Conservation (phyloP, 345 rosid genomes). For the Brassica napus region DNA sequence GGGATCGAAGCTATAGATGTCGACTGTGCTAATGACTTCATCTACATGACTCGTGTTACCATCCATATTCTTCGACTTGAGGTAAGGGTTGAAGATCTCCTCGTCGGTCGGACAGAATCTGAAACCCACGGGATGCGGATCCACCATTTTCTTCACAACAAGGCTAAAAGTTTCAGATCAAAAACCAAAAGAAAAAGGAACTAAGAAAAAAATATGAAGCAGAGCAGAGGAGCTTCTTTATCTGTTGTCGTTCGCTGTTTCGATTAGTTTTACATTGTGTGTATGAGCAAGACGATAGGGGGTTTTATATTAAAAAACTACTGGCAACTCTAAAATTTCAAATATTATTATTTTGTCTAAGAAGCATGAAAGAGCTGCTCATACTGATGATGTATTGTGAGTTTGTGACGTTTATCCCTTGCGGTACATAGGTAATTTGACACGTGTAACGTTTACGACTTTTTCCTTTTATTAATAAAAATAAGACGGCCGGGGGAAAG, state of each 20-base stretch:
- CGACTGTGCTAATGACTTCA: constrained; percentile 39
- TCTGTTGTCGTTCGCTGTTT: background rate
- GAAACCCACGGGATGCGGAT: constrained; percentile 28
- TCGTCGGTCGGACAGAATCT: constrained; percentile 53
- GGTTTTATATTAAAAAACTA: background rate
- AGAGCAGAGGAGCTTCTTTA: background rate
- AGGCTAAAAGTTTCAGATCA: background rate
- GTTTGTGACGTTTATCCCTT: background rate
- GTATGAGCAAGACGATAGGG: background rate
- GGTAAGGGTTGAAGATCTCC: constrained; percentile 42
- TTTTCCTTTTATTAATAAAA: background rate
- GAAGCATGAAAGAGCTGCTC: no score
- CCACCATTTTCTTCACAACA: background rate
- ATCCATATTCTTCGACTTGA: constrained; percentile 38
- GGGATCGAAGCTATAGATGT: constrained; percentile 50
- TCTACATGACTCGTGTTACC: constrained; percentile 8
- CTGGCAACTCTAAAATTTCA: background rate
- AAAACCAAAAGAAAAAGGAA: background rate
- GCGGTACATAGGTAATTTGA: background rate
- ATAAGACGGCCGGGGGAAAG: background rate
- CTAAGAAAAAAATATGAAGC: background rate
- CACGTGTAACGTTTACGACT: background rate
- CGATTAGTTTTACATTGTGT: background rate
- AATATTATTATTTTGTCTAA: background rate
- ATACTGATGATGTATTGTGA: background rate